Percentiles rank a stretch among this genome's conserved stretches.
These are phyloP conservation scores for Sphagnum tenellum DNA, from an alignment of 225 moss, liverwort and hornwort genomes.

Conservation along the genomic window DNA sequence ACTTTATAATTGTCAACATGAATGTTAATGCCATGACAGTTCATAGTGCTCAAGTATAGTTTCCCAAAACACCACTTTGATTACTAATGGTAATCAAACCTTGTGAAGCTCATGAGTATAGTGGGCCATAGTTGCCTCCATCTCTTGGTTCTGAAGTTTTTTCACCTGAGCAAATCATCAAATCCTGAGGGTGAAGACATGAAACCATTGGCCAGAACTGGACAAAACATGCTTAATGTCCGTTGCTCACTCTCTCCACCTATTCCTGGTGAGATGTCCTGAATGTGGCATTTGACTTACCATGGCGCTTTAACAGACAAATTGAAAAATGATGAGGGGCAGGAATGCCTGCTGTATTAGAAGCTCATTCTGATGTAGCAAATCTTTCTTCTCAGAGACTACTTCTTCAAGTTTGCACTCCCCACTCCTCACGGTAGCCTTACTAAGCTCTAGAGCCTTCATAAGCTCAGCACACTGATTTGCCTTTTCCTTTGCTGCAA, in stretches of 20 bases:
- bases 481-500: constrained; percentile 30
- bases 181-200: neutral
- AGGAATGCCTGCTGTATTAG: constrained; percentile 38
- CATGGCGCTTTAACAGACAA: neutral
- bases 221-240: no score
- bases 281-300: no score
- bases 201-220: neutral
- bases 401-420: constrained; percentile 38
- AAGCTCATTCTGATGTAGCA: constrained; percentile 33
- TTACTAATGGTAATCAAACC: constrained; percentile 1
- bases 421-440: constrained; percentile 34
- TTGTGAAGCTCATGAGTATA: constrained; percentile 50
- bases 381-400: constrained; percentile 31
- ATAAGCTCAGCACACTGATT: constrained; percentile 35
- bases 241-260: neutral
- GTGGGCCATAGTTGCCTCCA: constrained; percentile 24
- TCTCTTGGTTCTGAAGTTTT: constrained; percentile 28
- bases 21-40: no score
- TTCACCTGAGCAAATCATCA: constrained; percentile 26
- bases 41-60: no score
- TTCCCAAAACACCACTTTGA: no score
- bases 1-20: no score
- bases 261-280: neutral
- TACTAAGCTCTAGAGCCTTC: constrained; percentile 39
- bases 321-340: neutral